Evolutionary conservation across 768 basidiomycete species (phyloP), one percentile per base, ranked within the genome.

Genomic region (Pleurotus cornucopiae): DNA sequence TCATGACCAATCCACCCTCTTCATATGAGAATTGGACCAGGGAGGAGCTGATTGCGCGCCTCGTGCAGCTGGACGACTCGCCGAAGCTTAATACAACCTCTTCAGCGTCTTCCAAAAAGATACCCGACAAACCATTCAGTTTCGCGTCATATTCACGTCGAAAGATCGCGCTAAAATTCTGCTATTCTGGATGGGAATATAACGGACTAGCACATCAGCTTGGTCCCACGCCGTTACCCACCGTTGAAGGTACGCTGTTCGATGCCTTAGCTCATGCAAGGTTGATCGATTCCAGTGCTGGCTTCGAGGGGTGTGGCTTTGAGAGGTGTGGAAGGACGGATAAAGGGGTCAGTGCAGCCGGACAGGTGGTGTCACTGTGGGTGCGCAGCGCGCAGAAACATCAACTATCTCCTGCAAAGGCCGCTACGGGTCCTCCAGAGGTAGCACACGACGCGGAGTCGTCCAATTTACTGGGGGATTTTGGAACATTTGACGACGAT

Each of bases 251-350:
- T 13, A 88, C 91, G 4, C 70, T 99, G 18, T 89, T 92, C 57
- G 80, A 81, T 34, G 93, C 93, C 0, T 73, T 98, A 56, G 85
- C 82, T 40, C 86, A 86, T 61, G 81, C 90, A 0, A 77, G 85
- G 48, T 74, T 99, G 44, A 81, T 98, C 9, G 91, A 96, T 64
- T 77, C 77, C 1, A 81, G 77, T 2, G 79, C 72, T 4, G 91
- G 92, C 3, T 74, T 89, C 55, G 88, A 94, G 13, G 95, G 91
- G 0, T 94, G 93, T 65, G 90, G 83, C 37, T 98, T 91, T 85
- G 86, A 90, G 66, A 80, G 83, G 61, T 98, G 97, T 69, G 96
- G 97, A 11, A 73, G 97, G 64, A 98, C 97, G 23, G 97, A 99
- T 76, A 80, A 88, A 16, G 95, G 96, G 0, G 97, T 99, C 57